phyloP scores from a whole-genome alignment of 2,329 filamentous ascomycete species.

The Coniella lustricola region DNA sequence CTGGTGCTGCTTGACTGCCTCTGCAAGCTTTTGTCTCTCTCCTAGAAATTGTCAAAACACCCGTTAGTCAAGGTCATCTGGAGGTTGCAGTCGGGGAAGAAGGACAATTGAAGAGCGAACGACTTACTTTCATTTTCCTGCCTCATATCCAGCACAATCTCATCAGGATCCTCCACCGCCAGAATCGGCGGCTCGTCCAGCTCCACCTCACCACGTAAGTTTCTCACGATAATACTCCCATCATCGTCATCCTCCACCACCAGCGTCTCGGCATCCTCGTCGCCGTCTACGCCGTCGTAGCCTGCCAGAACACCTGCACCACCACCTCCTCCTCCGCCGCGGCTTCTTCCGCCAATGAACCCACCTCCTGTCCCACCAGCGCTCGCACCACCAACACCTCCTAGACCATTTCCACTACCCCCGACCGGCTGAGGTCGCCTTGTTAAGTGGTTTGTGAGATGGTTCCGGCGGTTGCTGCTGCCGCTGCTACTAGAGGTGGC shows the following conservation, averaged over 20 bases:
- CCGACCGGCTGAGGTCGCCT: constrained; percentile 43
- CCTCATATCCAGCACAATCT: constrained; percentile 49
- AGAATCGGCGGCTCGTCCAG: constrained; percentile 50
- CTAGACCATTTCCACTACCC: constrained; percentile 15
- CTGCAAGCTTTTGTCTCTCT: constrained; percentile 53
- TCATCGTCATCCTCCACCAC: constrained; percentile 34
- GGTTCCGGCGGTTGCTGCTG: constrained; percentile 42
- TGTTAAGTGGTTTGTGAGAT: constrained; percentile 54
- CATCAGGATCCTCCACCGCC: constrained; percentile 46
- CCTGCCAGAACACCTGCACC: constrained; percentile 26
- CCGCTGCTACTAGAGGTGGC: too few relatives aligned
- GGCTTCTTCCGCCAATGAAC: constrained; percentile 16
- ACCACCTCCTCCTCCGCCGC: not conserved
- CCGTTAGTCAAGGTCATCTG: not conserved
- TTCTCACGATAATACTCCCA: constrained; percentile 54
- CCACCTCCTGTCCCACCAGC: too few relatives aligned
- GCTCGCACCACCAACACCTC: too few relatives aligned
- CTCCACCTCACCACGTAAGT: constrained; percentile 56
- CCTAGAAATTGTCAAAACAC: constrained; percentile 29
- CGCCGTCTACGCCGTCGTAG: constrained; percentile 38
- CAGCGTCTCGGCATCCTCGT: constrained; percentile 48
- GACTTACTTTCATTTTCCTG: constrained; percentile 48
- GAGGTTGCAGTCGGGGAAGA: not conserved
- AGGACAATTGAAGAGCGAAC: not conserved
- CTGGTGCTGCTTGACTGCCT: constrained; percentile 55